Evolutionary conservation across 2,329 filamentous ascomycete species (phyloP).

Genomic region (Colletotrichum sp.): DNA sequence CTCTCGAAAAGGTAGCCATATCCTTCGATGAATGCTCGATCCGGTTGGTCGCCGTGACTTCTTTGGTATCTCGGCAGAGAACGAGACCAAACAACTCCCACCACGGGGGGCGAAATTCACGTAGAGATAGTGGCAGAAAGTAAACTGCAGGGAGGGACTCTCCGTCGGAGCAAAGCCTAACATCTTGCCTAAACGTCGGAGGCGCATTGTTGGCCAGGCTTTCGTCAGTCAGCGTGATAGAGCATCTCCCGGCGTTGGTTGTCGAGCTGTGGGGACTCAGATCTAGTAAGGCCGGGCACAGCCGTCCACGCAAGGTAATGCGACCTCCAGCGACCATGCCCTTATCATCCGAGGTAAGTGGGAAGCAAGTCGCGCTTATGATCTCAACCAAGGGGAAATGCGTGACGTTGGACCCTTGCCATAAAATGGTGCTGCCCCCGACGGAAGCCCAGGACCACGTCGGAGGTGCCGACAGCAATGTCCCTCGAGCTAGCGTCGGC

Average conservation of each 20-base stretch:
- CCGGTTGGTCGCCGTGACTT: fast-evolving
- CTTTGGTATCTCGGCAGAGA: neutral
- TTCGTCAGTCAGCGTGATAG: neutral
- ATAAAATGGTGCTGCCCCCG: no score
- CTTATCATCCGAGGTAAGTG: neutral
- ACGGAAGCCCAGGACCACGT: neutral
- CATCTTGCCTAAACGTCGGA: fast-evolving
- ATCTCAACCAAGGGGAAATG: neutral
- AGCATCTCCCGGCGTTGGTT: fast-evolving
- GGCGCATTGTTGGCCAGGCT: neutral
- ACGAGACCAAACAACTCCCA: neutral
- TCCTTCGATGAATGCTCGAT: neutral
- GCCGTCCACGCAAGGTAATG: neutral
- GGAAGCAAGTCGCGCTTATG: neutral
- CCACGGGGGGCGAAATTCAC: no score
- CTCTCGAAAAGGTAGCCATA: neutral
- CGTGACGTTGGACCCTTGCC: no score
- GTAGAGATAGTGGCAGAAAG: neutral
- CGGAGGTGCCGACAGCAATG: neutral
- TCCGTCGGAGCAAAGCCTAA: neutral
- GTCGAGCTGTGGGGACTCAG: neutral
- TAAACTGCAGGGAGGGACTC: fast-evolving
- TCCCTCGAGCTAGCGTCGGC: neutral
- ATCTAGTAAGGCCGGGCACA: neutral
- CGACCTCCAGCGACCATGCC: neutral